These are phyloP conservation scores for Ceratocystis destructans DNA, from an alignment of 2,329 filamentous ascomycete species.

Conservation along the genomic window DNA sequence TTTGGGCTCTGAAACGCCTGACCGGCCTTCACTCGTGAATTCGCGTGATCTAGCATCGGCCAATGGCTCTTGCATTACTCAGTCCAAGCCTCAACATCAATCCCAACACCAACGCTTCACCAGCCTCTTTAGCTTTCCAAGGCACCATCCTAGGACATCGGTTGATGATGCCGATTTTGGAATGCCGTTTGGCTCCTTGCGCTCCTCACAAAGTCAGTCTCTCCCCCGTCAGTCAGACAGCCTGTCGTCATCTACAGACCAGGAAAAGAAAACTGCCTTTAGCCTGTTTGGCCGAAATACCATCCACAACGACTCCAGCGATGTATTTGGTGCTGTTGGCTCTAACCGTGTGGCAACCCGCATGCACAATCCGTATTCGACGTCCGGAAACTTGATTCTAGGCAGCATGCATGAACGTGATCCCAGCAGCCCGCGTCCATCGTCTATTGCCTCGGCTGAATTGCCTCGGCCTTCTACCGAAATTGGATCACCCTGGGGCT, in stretches of 20 bases:
- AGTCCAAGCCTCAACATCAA: constrained; percentile 24
- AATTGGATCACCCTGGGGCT: constrained; percentile 60
- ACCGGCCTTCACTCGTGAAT: constrained; percentile 15
- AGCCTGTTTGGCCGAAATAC: constrained; percentile 48
- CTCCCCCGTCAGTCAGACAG: constrained; percentile 52
- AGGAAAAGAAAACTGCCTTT: constrained; percentile 34
- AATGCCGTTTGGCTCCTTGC: constrained; percentile 53
- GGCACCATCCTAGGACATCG: constrained; percentile 36
- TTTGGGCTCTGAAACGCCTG: constrained; percentile 16
- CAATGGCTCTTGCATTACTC: constrained; percentile 31
- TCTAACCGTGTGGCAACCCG: constrained; percentile 30
- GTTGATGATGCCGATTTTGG: constrained; percentile 40
- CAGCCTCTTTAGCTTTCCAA: constrained; percentile 42
- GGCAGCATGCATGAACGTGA: constrained; percentile 44
- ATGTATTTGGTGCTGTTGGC: constrained; percentile 24
- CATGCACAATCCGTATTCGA: constrained; percentile 36
- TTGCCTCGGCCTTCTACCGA: constrained; percentile 68
- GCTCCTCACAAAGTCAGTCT: constrained; percentile 61
- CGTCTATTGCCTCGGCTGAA: constrained; percentile 55
- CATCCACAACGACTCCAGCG: constrained; percentile 32
- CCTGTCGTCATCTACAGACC: background rate
- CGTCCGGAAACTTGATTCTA: constrained; percentile 35
- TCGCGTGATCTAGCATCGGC: constrained; percentile 22
- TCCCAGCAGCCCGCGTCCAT: constrained; percentile 48
- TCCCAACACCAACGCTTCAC: constrained; percentile 29